Conservation (phyloP, 2,329 filamentous ascomycete species). For the Cadophora sp. region DNA sequence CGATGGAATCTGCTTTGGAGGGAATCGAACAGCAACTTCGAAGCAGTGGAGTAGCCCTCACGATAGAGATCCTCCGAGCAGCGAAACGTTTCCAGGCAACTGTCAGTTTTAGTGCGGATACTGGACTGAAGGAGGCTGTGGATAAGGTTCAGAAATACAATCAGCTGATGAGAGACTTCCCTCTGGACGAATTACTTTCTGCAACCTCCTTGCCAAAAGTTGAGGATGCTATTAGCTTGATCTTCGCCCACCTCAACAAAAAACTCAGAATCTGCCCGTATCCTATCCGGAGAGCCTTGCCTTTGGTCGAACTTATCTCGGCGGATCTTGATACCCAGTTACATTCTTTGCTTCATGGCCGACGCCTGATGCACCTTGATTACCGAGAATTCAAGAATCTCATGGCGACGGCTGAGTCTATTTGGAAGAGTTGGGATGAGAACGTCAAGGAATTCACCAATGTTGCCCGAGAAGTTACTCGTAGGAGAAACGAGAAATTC, state of each 20-base stretch:
- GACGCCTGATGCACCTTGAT: slow-evolving; percentile 87
- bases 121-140: slow-evolving; percentile 92
- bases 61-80: slow-evolving; percentile 92
- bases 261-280: slow-evolving; percentile 97
- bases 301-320: slow-evolving; percentile 96
- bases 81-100: slow-evolving; percentile 98
- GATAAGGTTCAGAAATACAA: slow-evolving; percentile 99
- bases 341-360: slow-evolving; percentile 84
- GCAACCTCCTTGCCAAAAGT: slow-evolving; percentile 89
- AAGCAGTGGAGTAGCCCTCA: slow-evolving; percentile 87
- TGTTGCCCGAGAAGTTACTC: slow-evolving; percentile 91
- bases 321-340: slow-evolving; percentile 87
- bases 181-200: slow-evolving; percentile 90
- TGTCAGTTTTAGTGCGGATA: slow-evolving; percentile 95
- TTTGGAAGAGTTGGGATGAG: slow-evolving; percentile 94
- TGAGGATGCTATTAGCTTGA: slow-evolving; percentile 85
- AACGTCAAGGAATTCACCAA: slow-evolving; percentile 98
- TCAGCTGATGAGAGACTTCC: slow-evolving; percentile 97
- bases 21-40: slow-evolving; percentile 88
- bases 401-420: slow-evolving; percentile 82
- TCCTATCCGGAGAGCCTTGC: slow-evolving; percentile 87
- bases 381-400: slow-evolving; percentile 88
- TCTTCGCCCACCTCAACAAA: slow-evolving; percentile 96
- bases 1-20: slow-evolving; percentile 93
- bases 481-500: slow-evolving; percentile 94